A percentile compares a stretch with the other conserved stretches of the same genome.
Evolutionary conservation across 2,329 filamentous ascomycete genomes (phyloP).

Genomic region (Didymella lethalis): DNA sequence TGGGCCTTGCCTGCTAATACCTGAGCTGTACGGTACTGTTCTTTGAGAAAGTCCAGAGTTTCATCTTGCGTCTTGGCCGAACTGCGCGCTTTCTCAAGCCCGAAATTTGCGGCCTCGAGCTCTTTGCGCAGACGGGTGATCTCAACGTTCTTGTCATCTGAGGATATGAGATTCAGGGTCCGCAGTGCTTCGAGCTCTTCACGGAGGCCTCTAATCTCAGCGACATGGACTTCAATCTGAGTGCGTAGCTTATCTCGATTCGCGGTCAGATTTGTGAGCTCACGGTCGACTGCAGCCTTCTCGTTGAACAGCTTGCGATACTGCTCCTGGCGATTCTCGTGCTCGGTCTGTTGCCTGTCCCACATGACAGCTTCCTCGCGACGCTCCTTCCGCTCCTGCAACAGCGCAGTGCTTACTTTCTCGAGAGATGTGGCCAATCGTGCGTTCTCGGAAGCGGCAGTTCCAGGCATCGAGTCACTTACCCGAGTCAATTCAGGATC

Average conservation of each 20-base stretch:
- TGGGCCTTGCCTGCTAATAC: slow-evolving; percentile 22
- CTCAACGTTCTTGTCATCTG: slow-evolving; percentile 33
- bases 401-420: slow-evolving; percentile 18
- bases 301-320: slow-evolving; percentile 31
- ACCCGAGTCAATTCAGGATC: slow-evolving; percentile 49
- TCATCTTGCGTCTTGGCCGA: slow-evolving; percentile 42
- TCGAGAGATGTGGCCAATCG: slow-evolving; percentile 23
- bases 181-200: slow-evolving; percentile 33
- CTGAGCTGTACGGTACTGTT: slow-evolving; percentile 58
- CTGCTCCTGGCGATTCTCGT: slow-evolving; percentile 35
- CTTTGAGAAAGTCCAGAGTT: slow-evolving; percentile 65
- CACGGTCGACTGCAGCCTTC: slow-evolving; percentile 25
- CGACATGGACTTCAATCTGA: slow-evolving; percentile 26
- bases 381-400: slow-evolving; percentile 18
- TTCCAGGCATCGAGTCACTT: slow-evolving; percentile 53
- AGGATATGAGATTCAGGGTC: slow-evolving; percentile 28
- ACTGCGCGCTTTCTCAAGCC: slow-evolving; percentile 41
- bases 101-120: slow-evolving; percentile 28
- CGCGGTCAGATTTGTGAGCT: slow-evolving; percentile 26
- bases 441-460: slow-evolving; percentile 23
- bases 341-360: slow-evolving; percentile 37
- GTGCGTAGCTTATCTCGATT: slow-evolving; percentile 29
- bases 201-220: slow-evolving; percentile 24
- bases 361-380: slow-evolving; percentile 29
- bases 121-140: slow-evolving; percentile 36